phyloP scores from a whole-genome alignment of 108 stramenopile genomes.

The Seminavis robusta region DNA sequence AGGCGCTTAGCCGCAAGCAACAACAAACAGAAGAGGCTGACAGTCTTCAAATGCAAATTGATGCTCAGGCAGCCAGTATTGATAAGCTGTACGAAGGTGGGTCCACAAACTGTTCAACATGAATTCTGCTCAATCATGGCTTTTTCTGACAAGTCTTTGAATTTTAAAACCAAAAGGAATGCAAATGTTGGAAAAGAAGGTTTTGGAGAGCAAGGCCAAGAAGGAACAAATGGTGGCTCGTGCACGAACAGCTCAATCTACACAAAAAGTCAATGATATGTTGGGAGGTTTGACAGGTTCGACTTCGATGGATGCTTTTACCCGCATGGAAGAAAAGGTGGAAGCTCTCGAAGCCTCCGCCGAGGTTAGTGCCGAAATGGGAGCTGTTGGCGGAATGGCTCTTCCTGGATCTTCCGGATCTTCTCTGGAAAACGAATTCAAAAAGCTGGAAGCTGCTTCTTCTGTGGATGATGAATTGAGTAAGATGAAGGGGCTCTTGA shows the following conservation, averaged over 20 bases:
- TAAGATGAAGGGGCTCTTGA: slow-evolving; percentile 81
- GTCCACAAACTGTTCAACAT: no score
- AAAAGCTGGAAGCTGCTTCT: slow-evolving; percentile 70
- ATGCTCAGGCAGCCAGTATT: slow-evolving; percentile 64
- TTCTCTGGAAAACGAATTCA: slow-evolving; percentile 85
- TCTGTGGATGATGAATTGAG: slow-evolving; percentile 88
- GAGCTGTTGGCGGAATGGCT: slow-evolving; percentile 27
- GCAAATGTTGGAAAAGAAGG: slow-evolving; percentile 90
- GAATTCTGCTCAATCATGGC: no score
- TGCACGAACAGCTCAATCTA: slow-evolving; percentile 93
- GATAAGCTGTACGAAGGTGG: slow-evolving; percentile 91
- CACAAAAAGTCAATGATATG: slow-evolving; percentile 96
- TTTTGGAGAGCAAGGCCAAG: slow-evolving; percentile 89
- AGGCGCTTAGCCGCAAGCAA: slow-evolving; percentile 89
- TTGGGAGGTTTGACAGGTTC: slow-evolving; percentile 84
- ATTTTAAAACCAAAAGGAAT: no score
- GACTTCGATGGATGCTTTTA: slow-evolving; percentile 93
- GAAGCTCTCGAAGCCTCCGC: slow-evolving; percentile 91
- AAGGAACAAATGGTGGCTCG: slow-evolving; percentile 96
- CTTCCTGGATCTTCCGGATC: slow-evolving; percentile 68
- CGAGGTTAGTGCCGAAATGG: slow-evolving; percentile 93
- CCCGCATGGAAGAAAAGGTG: slow-evolving; percentile 96
- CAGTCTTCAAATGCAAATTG: slow-evolving; percentile 73
- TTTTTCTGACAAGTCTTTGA: no score
- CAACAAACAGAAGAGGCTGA: slow-evolving; percentile 75